Base-by-base conservation (phyloP, 768 basidiomycete genomes). In the Tylopilus intermedius region DNA sequence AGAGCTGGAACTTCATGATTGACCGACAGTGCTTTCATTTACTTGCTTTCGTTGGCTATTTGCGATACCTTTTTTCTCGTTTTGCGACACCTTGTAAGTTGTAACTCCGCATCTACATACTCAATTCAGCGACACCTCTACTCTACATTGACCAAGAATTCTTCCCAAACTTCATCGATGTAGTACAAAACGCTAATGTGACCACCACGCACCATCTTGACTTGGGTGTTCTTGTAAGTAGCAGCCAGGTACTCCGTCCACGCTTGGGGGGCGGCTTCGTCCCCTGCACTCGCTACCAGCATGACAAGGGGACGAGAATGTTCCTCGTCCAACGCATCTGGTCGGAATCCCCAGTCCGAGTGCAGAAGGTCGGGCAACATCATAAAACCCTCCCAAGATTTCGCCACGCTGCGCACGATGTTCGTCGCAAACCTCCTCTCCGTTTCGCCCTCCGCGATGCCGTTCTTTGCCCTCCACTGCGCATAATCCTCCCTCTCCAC, bases 1-100 rank as follows among this genome's bases (percentile, higher is more conserved):
- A 57, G 90, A 91, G 72, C 71, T 91, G 60, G 88, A 90, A 69
- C 66, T 84, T 57, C 75, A 82, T 48, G 87, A 88, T 51, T 76
- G 62, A 66, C 53, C 33, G 27, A 57, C 55, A 54, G 30, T 68
- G 64, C 66, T 66, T 56, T 58, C 60, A 67, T 70, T 42, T 69
- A 66, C 41, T 53, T 61, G 43, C 46, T 8, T 48, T 45, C 33
- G 24, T 46, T 55, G 18, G 11, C 37, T 50, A 58, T 50, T n/a
- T 61, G 62, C 51, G 63, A 58, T 21, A 62, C 47, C 56, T 58
- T 39, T 8, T 1, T 18, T 33, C n/a, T 33, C n/a, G 37, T 58
- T 51, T 32, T 57, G 62, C 57, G 58, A 62, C 38, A 61, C 53
- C 56, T 18, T 18, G 18, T 18, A 18, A 18, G 18, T 49, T 47